phyloP scores from a whole-genome alignment of 2,329 filamentous ascomycete species.

The Ramularia collo-cygni region DNA sequence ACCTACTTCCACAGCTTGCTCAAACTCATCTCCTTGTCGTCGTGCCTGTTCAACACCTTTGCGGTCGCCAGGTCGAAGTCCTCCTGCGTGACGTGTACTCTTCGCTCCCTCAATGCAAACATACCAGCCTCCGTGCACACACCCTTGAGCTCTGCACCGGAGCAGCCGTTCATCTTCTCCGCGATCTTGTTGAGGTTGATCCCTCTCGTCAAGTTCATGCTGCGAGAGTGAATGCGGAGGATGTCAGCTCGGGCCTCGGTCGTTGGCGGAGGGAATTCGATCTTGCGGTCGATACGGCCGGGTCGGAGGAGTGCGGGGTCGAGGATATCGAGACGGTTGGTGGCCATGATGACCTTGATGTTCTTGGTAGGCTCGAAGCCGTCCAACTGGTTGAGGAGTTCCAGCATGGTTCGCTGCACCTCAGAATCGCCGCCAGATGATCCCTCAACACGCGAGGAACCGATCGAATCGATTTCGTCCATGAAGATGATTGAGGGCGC shows the following conservation, averaged over 20 bases:
- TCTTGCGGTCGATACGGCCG: constrained; percentile 97
- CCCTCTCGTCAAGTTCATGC: constrained; percentile 96
- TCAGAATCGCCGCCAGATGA: constrained; percentile 94
- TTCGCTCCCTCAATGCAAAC: constrained; percentile 90
- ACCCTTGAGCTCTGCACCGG: constrained; percentile 94
- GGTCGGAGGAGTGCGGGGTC: constrained; percentile 90
- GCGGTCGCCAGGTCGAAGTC: constrained; percentile 97
- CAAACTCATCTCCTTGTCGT: constrained; percentile 91
- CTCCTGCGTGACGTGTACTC: constrained; percentile 97
- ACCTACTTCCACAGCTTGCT: constrained; percentile 75
- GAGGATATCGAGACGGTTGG: constrained; percentile 93
- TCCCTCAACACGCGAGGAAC: constrained; percentile 91
- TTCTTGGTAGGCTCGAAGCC: constrained; percentile 94
- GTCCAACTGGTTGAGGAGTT: constrained; percentile 95
- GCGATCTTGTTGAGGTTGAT: constrained; percentile 98
- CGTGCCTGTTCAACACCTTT: constrained; percentile 99
- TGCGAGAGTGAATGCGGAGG: constrained; percentile 91
- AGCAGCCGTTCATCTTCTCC: constrained; percentile 99
- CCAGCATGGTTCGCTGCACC: constrained; percentile 97
- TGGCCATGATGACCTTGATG: constrained; percentile 99
- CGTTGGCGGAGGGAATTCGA: constrained; percentile 95
- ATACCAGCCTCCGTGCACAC: constrained; percentile 98
- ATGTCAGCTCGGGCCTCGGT: constrained; percentile 97
- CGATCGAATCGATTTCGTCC: constrained; percentile 99
- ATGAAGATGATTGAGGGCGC: constrained; percentile 99